Evolutionary conservation across 176 grass and related monocot genomes (phyloP), one percentile per base, ranked within the genome.

Genomic region (Hyparrhenia diplandra): DNA sequence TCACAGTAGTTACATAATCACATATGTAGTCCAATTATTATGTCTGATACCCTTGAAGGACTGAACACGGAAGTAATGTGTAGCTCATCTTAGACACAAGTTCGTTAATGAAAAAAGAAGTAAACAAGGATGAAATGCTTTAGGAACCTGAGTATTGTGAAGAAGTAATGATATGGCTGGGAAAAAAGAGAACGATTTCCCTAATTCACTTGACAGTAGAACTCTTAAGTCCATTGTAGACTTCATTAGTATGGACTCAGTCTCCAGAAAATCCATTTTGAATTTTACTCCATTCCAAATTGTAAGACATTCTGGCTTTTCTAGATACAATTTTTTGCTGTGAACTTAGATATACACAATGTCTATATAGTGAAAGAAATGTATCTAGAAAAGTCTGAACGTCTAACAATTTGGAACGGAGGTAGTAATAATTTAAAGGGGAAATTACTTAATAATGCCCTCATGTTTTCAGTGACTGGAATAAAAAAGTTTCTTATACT

Each of bases 401-500:
- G 1, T 58, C n/a, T 58, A 58, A 58, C 21, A 23, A 11, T 25
- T 59, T 59, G n/a, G 1, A 59, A 59, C 4, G 10, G 1, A 59
- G 4, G n/a, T 25, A 0, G 55, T 12, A 59, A 59, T 25, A 12
- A 59, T 69, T 73, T 60, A 24, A n/a, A 61, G 67, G 28, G 18
- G 66, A 68, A 18, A 13, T 34, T 43, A 63, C 20, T 46, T 43
- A 17, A 78, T 73, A 58, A n/a, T 76, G 34, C 8, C 27, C 34
- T 71, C 66, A 81, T 37, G 45, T 60, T 52, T 73, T 67, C 13
- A 43, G 18, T 82, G 65, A 58, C 31, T 68, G 14, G 18, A 30
- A 74, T 61, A 78, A 20, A 73, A 47, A 77, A 67, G 67, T n/a
- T n/a, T 72, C 54, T 13, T 52, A 68, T 79, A 7, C 47, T 83